A percentile compares a stretch with the other conserved stretches of the same genome.
Conservation (phyloP, 176 grass and related monocot genomes). For the Guadua angustifolia region DNA sequence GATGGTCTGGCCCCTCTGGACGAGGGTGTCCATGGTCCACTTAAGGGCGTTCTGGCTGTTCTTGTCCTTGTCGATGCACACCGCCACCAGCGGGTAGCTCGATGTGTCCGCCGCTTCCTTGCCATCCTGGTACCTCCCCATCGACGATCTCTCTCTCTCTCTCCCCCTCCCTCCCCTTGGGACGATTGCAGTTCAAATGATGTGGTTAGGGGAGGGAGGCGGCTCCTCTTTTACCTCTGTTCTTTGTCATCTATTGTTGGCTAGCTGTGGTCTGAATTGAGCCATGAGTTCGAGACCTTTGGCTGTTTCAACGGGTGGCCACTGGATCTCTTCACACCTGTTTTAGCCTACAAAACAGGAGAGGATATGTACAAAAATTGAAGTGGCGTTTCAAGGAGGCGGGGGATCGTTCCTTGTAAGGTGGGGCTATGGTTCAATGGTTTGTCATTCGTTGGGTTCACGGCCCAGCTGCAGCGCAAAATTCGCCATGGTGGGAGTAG, state of each 20-base stretch:
- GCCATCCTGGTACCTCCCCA: slow-evolving; percentile 55
- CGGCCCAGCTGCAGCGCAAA: no score
- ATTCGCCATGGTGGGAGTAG: no score
- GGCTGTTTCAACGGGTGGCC: slow-evolving; percentile 37
- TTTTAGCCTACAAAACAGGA: background rate
- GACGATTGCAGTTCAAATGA: background rate
- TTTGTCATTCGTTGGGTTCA: no score
- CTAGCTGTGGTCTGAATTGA: slow-evolving; percentile 22
- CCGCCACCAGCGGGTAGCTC: slow-evolving; percentile 60
- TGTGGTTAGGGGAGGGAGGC: background rate
- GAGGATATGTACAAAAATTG: background rate
- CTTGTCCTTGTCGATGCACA: slow-evolving; percentile 88
- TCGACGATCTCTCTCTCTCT: slow-evolving; percentile 15
- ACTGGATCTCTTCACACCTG: background rate
- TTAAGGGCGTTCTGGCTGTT: slow-evolving; percentile 79
- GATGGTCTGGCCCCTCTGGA: slow-evolving; percentile 69
- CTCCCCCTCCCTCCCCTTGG: no score
- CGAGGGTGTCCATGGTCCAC: slow-evolving; percentile 71
- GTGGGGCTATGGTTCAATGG: no score
- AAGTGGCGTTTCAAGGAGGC: no score
- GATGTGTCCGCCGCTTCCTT: slow-evolving; percentile 12
- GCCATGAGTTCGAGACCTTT: background rate
- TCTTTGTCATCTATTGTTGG: background rate
- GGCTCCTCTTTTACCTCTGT: background rate
- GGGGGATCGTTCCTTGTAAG: no score